Evolutionary conservation across 805 yeast genomes (phyloP).

Genomic region (Wickerhamomyces tratensis): DNA sequence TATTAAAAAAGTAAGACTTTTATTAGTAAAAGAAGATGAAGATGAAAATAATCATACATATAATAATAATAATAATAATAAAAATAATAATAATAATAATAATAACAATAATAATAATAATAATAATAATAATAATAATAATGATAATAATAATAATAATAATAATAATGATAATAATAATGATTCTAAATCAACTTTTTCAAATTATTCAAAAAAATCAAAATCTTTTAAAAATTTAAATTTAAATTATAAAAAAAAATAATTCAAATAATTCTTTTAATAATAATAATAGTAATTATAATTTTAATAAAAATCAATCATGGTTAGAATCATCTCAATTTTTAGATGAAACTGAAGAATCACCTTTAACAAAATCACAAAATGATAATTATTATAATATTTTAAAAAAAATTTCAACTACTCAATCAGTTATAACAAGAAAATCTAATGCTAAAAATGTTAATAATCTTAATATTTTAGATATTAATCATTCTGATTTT

Average conservation of each 20-base stretch:
- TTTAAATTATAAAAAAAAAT: too few relatives aligned
- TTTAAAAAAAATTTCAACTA: background rate
- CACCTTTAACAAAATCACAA: background rate
- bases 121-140: too few relatives aligned
- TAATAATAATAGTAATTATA: too few relatives aligned
- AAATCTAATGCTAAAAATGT: background rate
- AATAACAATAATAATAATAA: background rate
- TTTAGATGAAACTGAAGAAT: background rate
- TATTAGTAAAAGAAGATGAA: too few relatives aligned
- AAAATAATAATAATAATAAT: too few relatives aligned
- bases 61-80: too few relatives aligned
- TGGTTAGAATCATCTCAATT: background rate
- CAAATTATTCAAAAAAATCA: background rate
- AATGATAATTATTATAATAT: background rate
- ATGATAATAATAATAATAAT: background rate
- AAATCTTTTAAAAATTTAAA: too few relatives aligned
- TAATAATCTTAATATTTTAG: too few relatives aligned
- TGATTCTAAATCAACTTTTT: background rate
- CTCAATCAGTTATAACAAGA: background rate
- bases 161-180: background rate
- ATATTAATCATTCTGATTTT: too few relatives aligned
- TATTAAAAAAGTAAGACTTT: conserved; percentile 14
- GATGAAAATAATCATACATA: too few relatives aligned
- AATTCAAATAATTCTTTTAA: background rate
- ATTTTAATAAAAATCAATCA: background rate